phyloP scores from a whole-genome alignment of 768 basidiomycete genomes.

The Coprinopsis marcescibilis region DNA sequence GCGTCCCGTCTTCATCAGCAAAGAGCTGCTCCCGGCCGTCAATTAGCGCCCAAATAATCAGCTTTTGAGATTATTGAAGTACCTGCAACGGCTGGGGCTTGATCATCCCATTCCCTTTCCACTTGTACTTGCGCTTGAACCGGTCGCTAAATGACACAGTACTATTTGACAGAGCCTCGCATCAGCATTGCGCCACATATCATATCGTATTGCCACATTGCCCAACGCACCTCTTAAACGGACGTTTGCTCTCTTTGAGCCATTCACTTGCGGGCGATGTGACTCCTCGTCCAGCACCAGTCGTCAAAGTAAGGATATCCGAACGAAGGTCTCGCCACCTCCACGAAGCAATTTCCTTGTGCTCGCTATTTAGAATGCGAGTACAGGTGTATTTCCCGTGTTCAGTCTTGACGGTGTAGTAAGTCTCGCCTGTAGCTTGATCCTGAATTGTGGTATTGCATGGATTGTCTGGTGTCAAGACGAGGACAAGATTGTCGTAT shows the following conservation, averaged over 20 bases:
- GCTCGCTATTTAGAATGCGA: constrained; percentile 26
- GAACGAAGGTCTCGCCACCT: constrained; percentile 32
- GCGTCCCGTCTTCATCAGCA: constrained; percentile 25
- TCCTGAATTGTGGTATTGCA: constrained; percentile 33
- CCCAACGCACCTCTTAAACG: constrained; percentile 32
- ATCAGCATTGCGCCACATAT: neutral
- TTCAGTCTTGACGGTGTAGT: constrained; percentile 33
- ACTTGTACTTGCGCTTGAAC: constrained; percentile 30
- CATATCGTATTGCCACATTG: neutral
- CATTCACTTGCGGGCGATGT: constrained; percentile 29
- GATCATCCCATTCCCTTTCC: constrained; percentile 39
- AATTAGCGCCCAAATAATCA: neutral
- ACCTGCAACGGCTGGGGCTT: constrained; percentile 28
- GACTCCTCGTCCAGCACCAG: constrained; percentile 23
- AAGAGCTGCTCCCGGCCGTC: constrained; percentile 25
- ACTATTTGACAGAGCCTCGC: constrained; percentile 22
- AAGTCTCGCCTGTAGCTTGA: constrained; percentile 22
- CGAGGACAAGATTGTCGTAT: no score
- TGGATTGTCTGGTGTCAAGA: constrained; percentile 36
- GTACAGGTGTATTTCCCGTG: constrained; percentile 25
- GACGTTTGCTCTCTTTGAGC: constrained; percentile 34
- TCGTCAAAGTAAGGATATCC: constrained; percentile 34
- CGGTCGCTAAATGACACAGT: constrained; percentile 31
- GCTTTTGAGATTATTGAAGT: no score
- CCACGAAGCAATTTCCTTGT: constrained; percentile 29